These are phyloP conservation scores for Leptodontidium sp. DNA, from an alignment of 2,329 filamentous ascomycete genomes.

Conservation along the genomic window DNA sequence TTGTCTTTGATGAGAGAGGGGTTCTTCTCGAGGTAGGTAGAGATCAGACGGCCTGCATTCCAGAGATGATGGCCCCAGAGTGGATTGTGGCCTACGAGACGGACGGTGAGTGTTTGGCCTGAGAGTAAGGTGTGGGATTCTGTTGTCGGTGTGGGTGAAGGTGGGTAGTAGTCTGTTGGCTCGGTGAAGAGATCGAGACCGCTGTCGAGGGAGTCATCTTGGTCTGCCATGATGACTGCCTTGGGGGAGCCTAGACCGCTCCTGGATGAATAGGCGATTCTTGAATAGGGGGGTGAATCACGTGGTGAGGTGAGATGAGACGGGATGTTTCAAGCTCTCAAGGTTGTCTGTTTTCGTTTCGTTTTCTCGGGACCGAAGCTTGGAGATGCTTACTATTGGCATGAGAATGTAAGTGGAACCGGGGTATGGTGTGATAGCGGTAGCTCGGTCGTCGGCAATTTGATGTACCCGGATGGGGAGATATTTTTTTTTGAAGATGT, in stretches of 20 bases:
- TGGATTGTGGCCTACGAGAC: slow-evolving; percentile 86
- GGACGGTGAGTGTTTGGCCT: slow-evolving; percentile 63
- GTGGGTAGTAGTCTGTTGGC: slow-evolving; percentile 80
- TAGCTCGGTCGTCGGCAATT: not conserved
- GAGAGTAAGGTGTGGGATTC: slow-evolving; percentile 74
- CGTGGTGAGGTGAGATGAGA: slow-evolving; percentile 19
- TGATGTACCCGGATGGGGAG: not conserved
- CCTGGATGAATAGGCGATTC: not conserved
- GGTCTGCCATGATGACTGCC: not conserved
- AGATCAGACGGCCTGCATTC: slow-evolving; percentile 85
- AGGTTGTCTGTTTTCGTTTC: slow-evolving; percentile 4
- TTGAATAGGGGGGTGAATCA: slow-evolving; percentile 32
- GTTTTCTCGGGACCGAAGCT: not conserved
- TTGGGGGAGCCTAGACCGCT: not conserved
- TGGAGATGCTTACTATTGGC: not conserved
- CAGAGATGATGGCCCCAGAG: slow-evolving; percentile 91
- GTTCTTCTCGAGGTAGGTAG: slow-evolving; percentile 78
- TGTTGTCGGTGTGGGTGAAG: slow-evolving; percentile 77
- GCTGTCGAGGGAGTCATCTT: slow-evolving; percentile 20
- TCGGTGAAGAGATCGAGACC: slow-evolving; percentile 74
- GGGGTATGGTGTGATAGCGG: not conserved
- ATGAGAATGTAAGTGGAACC: not conserved
- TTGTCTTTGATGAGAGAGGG: slow-evolving; percentile 69
- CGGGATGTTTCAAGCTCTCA: not conserved
- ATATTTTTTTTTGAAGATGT: not conserved